Base-by-base conservation (phyloP, 2,329 filamentous ascomycete species). In the Dothideomycetes sp. region DNA sequence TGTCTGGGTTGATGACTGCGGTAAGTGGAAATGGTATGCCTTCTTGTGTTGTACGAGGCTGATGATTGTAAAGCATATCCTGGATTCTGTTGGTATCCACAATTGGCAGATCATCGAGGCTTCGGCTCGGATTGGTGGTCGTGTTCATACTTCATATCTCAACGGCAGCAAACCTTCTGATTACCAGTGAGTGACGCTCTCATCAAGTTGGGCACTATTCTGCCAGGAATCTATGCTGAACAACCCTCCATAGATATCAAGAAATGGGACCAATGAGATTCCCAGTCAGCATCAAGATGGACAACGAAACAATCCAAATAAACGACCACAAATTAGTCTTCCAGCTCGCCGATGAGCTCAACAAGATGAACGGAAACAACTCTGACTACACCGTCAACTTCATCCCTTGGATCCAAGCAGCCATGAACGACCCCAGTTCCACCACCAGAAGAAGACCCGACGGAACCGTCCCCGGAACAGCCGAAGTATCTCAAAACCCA, bases 211-310 rank as follows among this genome's bases (percentile, higher is more conserved):
- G n/a, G n/a, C n/a, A n/a, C n/a, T n/a, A n/a, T n/a, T n/a, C n/a
- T n/a, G n/a, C n/a, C n/a, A n/a, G n/a, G n/a, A n/a, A n/a, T n/a
- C n/a, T n/a, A n/a, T n/a, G n/a, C n/a, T n/a, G n/a, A n/a, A n/a
- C n/a, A n/a, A n/a, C n/a, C n/a, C n/a, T n/a, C n/a, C n/a, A n/a
- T n/a, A n/a, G n/a, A n/a, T 82, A 82, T 54, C 76, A 81, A 50
- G 78, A 81, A 53, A 71, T 72, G 73, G 78, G 78, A 0, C 74
- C 76, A 0, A 81, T 82, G 76, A 64, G 77, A 2, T 76, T 82
- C 48, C 78, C 78, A 0, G 64, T 72, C 12, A 67, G 64, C 2
- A 58, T 67, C 12, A 62, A 55, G 1, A 68, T 73, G 47, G 65
- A 68, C n/a, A 76, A 77, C 47, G 65, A 73, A 50, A 78, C 71